Evolutionary conservation across 768 basidiomycete species (phyloP), one percentile per base, ranked within the genome.

Genomic region (Mycena rebaudengoi): DNA sequence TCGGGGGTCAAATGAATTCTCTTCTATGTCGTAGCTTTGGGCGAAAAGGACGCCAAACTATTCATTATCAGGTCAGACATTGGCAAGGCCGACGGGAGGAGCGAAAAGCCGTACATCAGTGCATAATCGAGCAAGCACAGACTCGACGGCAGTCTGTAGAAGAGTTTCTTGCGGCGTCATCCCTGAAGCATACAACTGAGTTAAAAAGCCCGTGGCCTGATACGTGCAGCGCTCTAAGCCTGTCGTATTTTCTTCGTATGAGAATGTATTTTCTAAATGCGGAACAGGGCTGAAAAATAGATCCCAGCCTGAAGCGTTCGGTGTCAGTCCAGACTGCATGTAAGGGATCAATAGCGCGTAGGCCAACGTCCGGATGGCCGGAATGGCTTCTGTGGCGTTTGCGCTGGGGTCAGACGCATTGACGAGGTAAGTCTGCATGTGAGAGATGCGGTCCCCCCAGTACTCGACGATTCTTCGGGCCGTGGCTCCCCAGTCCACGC

Each of bases 31-130:
- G n/a, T 43, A 65, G 39, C 69, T 68, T 29, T 70, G 52, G 2
- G 64, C 67, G 29, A 70, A 70, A 28, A 70, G 58, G 30, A 54
- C 45, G 16, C 69, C 69, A 55, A 70, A 68, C 57, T 70, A 28
- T 11, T 20, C 28, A 40, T 10, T 3, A 25, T 18, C 2, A 20
- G n/a, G 50, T 58, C 10, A 59, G 29, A 26, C 2, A 23, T 8
- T 6, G 25, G 41, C 26, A 7, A 20, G 12, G 6, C 33, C 28
- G 23, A 16, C 18, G 41, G 26, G n/a, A 37, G 3, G n/a, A 5
- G 8, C 28, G 28, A 26, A 33, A 7, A 25, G 20, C 23, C 60
- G 37, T 55, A 67, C 65, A 39, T 67, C 65, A 44, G 48, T 59
- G 29, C 69, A 70, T n/a, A 70, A 61, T 46, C 66, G 60, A 7